phyloP scores from a whole-genome alignment of 768 basidiomycete species.

The Zangia roseola region DNA sequence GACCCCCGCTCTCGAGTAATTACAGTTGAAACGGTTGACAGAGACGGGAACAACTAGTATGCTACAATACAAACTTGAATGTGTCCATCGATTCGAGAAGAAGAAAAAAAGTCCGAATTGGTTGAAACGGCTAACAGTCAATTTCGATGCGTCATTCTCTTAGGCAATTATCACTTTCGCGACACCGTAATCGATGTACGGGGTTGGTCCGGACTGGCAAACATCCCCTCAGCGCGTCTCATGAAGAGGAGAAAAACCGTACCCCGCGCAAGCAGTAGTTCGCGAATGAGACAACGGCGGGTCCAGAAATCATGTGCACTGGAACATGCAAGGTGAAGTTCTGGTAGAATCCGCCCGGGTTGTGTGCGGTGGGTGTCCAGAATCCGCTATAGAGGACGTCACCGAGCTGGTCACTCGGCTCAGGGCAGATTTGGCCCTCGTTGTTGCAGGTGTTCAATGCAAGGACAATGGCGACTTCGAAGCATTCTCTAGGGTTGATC shows the following conservation, averaged over 20 bases:
- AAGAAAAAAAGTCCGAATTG: too few species aligned
- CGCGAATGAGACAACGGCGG: constrained; percentile 29
- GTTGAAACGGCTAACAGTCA: too few species aligned
- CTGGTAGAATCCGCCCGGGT: constrained; percentile 24
- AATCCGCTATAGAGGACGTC: constrained; percentile 28
- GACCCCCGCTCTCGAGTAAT: too few species aligned
- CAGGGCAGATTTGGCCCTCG: constrained; percentile 23
- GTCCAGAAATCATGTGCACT: constrained; percentile 6
- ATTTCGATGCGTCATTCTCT: too few species aligned
- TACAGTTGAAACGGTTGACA: too few species aligned
- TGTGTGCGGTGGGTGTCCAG: constrained; percentile 22
- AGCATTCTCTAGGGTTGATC: constrained; percentile 19
- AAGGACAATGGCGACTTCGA: constrained; percentile 33
- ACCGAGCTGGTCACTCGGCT: constrained; percentile 20
- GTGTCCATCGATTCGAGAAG: too few species aligned
- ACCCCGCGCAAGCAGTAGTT: constrained; percentile 32
- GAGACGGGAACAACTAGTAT: too few species aligned
- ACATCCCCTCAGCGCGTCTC: background rate
- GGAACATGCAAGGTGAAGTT: constrained; percentile 26
- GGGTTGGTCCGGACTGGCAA: constrained; percentile 21
- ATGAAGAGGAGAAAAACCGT: background rate
- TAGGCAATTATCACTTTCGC: too few species aligned
- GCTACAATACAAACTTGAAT: too few species aligned
- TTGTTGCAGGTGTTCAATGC: constrained; percentile 19
- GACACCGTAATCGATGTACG: too few species aligned